These are phyloP conservation scores for Vigna angularis DNA, from an alignment of 306 rosid genomes.

Conservation along the genomic window DNA sequence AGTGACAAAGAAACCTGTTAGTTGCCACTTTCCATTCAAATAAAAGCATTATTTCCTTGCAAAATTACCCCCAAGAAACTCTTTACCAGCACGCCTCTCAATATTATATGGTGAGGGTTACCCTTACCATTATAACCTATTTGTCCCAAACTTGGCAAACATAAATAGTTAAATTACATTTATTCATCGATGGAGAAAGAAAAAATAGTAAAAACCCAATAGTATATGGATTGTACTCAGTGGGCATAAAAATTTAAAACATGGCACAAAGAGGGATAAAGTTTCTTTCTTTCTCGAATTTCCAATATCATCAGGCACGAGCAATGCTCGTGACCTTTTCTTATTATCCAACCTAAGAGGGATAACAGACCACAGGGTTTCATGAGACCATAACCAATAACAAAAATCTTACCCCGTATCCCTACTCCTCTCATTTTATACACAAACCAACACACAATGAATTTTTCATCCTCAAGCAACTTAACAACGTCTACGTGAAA, in stretches of 20 bases:
- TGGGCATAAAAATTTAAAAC: not conserved
- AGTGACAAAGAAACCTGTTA: too few species aligned
- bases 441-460: not conserved
- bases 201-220: not conserved
- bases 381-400: not conserved
- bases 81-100: not conserved
- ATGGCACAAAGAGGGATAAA: not conserved
- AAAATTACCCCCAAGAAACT: not conserved
- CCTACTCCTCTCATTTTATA: not conserved
- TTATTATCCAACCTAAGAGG: not conserved
- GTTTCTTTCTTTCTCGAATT: not conserved
- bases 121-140: not conserved
- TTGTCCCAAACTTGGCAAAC: too few species aligned
- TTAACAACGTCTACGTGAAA: not conserved
- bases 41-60: not conserved
- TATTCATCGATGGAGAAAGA: not conserved
- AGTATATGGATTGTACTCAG: not conserved
- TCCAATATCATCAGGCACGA: too few species aligned
- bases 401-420: too few species aligned
- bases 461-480: not conserved
- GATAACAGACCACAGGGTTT: not conserved
- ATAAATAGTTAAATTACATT: too few species aligned
- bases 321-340: too few species aligned
- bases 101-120: not conserved
- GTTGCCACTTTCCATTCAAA: too few species aligned